Evolutionary conservation across 805 yeast species (phyloP), one percentile per base, ranked within the genome.

Genomic region (Candida nitratophila): DNA sequence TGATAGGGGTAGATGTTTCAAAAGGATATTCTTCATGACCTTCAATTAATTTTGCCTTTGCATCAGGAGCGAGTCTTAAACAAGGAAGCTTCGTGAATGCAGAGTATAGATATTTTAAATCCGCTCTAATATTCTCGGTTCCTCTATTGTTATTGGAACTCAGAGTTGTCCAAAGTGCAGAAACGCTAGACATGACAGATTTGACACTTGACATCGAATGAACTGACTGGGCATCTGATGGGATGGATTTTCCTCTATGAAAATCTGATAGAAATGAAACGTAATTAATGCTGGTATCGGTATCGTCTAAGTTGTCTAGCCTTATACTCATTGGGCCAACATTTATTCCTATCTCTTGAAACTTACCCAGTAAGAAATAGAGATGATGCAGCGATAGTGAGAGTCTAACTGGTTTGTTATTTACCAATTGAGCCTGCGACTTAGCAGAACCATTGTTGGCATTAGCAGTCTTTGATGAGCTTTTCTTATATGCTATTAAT

Each of bases 21-120:
- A 82, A 80, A 0, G 86, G 87, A 55, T 76, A 81, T 55, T 81
- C 86, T 53, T 81, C 85, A 56, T 79, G 81, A 2, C 81, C 79
- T 41, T 68, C 71, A 26, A 81, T 80, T 37, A 77, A 63, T 48
- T 69, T 73, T 16, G 82, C 74, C 48, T 77, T 77, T 7, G 77
- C 69, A 48, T 78, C 82, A 11, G 82, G 81, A 12, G 81, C 74
- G 44, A 81, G 56, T 31, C 83, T 63, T 41, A 81, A 66, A 55
- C 86, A 79, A 0, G 87, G 86, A 24, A 81, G 64, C 49, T 80
- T 80, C 3, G 84, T 76, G 58, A 81, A 81, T 4, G 83, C 79
- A 16, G 81, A 72, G 55, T 78, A 76, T 26, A 81, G 56, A 59
- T 81, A 81, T 50, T 69, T 73, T 39, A 77, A 59, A 50, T 78